These are phyloP conservation scores for Phialemoniopsis sp. DNA, from an alignment of 2,329 filamentous ascomycete species.

Conservation along the genomic window DNA sequence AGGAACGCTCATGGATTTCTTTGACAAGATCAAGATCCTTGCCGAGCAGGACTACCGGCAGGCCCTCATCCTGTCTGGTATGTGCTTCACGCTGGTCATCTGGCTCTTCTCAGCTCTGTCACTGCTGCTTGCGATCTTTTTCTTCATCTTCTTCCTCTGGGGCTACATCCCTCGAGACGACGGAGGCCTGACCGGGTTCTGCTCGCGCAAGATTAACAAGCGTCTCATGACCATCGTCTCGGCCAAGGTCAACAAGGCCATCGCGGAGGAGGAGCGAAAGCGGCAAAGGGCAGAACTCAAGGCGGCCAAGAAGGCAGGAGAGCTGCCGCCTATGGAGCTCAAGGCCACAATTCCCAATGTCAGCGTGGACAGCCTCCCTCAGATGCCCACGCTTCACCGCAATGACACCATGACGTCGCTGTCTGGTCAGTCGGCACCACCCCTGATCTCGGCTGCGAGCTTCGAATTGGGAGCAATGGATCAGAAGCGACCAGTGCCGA, in stretches of 20 bases:
- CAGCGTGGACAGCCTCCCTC: slow-evolving; percentile 47
- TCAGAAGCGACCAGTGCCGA: slow-evolving; percentile 41
- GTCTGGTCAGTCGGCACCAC: slow-evolving; percentile 25
- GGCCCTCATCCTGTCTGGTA: slow-evolving; percentile 78
- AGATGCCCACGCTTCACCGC: slow-evolving; percentile 55
- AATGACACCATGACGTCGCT: slow-evolving; percentile 59
- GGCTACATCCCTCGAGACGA: slow-evolving; percentile 84
- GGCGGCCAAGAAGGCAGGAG: slow-evolving; percentile 50
- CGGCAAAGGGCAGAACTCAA: slow-evolving; percentile 46
- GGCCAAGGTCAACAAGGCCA: slow-evolving; percentile 81
- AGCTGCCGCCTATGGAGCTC: slow-evolving; percentile 43
- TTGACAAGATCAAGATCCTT: slow-evolving; percentile 72
- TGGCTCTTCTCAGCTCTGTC: slow-evolving; percentile 80
- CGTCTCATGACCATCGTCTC: slow-evolving; percentile 81
- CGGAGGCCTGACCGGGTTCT: slow-evolving; percentile 79
- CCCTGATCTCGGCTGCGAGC: slow-evolving; percentile 53
- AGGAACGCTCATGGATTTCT: slow-evolving; percentile 69
- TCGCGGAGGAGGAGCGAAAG: slow-evolving; percentile 71
- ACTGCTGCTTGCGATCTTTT: slow-evolving; percentile 68
- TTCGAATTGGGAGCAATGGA: slow-evolving; percentile 49
- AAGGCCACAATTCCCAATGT: slow-evolving; percentile 63
- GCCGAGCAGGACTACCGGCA: slow-evolving; percentile 72
- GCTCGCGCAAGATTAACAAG: slow-evolving; percentile 85
- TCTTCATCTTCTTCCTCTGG: slow-evolving; percentile 88
- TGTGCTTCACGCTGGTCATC: slow-evolving; percentile 87